Conservation (phyloP, 192 early-diverging fungal genomes). For the Coemansia sp. region DNA sequence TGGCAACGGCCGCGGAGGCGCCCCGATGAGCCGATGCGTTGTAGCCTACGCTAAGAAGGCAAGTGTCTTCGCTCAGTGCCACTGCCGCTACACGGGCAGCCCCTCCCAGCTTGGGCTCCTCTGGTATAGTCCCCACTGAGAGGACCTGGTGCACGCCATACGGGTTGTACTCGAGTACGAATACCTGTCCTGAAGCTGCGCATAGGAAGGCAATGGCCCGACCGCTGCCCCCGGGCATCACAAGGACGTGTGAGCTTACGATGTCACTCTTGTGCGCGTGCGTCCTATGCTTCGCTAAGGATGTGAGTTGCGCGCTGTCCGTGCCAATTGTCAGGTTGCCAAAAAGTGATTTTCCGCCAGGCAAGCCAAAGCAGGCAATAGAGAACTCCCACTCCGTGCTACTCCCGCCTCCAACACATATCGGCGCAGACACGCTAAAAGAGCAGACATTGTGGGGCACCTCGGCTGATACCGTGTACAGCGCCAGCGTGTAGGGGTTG, state of each 20-base stretch:
- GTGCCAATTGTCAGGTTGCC: constrained; percentile 32
- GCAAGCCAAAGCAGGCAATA: constrained; percentile 35
- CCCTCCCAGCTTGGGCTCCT: constrained; percentile 18
- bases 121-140: constrained; percentile 9
- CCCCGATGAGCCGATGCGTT: background rate
- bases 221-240: constrained; percentile 19
- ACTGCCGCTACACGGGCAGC: constrained; percentile 18
- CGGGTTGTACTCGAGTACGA: constrained; percentile 36
- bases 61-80: constrained; percentile 1
- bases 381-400: constrained; percentile 50
- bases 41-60: constrained; percentile 33
- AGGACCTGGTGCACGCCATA: constrained; percentile 20
- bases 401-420: constrained; percentile 35
- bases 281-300: constrained; percentile 11
- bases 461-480: constrained; percentile 18
- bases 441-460: constrained; percentile 31
- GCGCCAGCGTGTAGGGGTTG: constrained; percentile 36
- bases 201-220: constrained; percentile 31
- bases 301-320: constrained; percentile 35
- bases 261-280: constrained; percentile 26
- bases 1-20: constrained; percentile 12
- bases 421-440: constrained; percentile 34
- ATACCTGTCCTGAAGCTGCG: constrained; percentile 25
- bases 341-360: constrained; percentile 25
- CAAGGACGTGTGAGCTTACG: constrained; percentile 1